Conservation (phyloP, 345 rosid species). For the Eutrema yunnanense region DNA sequence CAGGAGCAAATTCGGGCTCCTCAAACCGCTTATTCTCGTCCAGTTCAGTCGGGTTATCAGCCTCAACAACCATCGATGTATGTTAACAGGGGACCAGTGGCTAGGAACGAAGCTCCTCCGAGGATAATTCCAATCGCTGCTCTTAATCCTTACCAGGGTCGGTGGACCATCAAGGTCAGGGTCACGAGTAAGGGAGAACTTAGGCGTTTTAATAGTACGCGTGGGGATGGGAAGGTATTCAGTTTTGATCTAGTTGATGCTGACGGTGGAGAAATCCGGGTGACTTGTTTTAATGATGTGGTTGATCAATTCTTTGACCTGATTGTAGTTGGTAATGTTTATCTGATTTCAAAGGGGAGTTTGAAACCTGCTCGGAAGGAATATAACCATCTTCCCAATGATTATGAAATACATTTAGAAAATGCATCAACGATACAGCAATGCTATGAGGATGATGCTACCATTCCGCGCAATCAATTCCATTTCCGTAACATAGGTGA, state of each 20-base stretch:
- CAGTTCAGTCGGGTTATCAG: conserved; percentile 42
- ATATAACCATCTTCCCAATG: conserved; percentile 79
- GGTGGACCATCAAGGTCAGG: conserved; percentile 93
- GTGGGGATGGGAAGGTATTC: conserved; percentile 90
- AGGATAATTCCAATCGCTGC: conserved; percentile 76
- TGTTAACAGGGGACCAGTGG: conserved; percentile 61
- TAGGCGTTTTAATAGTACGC: conserved; percentile 60
- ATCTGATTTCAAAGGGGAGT: conserved; percentile 72
- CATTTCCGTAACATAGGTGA: conserved; percentile 63
- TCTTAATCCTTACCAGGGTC: conserved; percentile 79
- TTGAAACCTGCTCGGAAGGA: conserved; percentile 79
- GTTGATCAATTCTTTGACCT: conserved; percentile 72
- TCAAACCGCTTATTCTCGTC: conserved; percentile 23
- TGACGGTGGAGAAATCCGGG: conserved; percentile 88
- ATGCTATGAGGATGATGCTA: conserved; percentile 63
- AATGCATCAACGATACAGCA: conserved; percentile 54
- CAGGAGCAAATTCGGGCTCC: conserved; percentile 39
- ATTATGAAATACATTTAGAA: conserved; percentile 67
- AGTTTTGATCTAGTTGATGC: conserved; percentile 89
- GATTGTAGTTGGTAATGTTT: conserved; percentile 75
- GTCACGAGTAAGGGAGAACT: conserved; percentile 77
- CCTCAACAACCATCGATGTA: conserved; percentile 57
- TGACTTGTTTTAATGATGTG: conserved; percentile 83
- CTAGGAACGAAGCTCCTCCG: conserved; percentile 61
- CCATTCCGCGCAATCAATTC: conserved; percentile 68